Percentiles rank a stretch among this genome's conserved stretches.
Evolutionary conservation across 768 basidiomycete species (phyloP).

Genomic region (Cyclocybe cylindracea): DNA sequence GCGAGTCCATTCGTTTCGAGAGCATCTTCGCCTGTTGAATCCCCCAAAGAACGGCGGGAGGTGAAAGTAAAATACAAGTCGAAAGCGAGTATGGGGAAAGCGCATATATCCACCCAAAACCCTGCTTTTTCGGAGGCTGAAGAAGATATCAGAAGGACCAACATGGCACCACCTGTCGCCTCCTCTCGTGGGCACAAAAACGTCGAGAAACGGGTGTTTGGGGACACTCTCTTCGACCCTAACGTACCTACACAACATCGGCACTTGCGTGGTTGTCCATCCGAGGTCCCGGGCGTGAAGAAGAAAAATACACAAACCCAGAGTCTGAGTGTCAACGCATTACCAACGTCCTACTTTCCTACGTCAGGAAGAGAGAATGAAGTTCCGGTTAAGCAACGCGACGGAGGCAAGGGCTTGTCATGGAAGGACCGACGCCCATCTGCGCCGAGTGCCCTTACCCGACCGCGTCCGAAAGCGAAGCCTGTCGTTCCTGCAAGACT

Average conservation of each 20-base stretch:
- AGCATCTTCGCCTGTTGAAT: constrained; percentile 20
- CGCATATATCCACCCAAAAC: constrained; percentile 11
- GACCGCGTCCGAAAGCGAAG: not conserved
- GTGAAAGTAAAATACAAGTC: not conserved
- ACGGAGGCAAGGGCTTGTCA: not conserved
- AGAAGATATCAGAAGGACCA: not conserved
- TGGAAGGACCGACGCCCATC: constrained; percentile 19
- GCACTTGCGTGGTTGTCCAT: not conserved
- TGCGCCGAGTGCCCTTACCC: constrained; percentile 20
- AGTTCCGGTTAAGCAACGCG: not conserved
- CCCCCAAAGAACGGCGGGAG: not conserved
- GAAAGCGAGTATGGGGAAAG: not conserved
- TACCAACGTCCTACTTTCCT: too few species aligned
- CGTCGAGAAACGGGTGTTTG: constrained; percentile 5
- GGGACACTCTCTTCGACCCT: constrained; percentile 13
- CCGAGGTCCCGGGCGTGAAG: not conserved
- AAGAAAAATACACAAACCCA: not conserved
- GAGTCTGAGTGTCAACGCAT: not conserved
- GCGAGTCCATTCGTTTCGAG: constrained; percentile 28
- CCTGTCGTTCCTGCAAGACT: too few species aligned
- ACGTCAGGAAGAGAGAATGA: not conserved
- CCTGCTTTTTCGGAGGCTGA: not conserved
- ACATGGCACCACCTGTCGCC: not conserved
- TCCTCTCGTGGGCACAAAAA: not conserved
- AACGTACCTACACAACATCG: constrained; percentile 7